Evolutionary conservation across 2,329 filamentous ascomycete genomes (phyloP).

Genomic region (Tolypocladium tundrense): DNA sequence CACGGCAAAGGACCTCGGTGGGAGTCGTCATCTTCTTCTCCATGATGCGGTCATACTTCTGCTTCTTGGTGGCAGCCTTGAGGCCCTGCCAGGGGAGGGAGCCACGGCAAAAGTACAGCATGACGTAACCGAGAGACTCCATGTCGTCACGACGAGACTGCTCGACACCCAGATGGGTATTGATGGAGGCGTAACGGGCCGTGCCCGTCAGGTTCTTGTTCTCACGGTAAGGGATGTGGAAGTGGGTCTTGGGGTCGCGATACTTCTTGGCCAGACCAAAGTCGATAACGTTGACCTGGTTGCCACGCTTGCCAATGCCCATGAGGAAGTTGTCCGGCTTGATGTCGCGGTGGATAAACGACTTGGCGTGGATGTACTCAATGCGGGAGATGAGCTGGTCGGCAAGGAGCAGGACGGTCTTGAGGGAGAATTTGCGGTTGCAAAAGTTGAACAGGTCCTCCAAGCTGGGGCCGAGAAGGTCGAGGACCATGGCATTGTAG

Average conservation of each 20-base stretch:
- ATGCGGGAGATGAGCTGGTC: conserved; percentile 98
- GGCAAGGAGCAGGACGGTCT: conserved; percentile 92
- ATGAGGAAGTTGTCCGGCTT: conserved; percentile 99
- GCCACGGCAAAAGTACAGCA: conserved; percentile 99
- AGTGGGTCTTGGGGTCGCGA: conserved; percentile 98
- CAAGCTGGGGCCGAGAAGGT: conserved; percentile 87
- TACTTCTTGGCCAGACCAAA: conserved; percentile 99
- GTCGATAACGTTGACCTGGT: conserved; percentile 99
- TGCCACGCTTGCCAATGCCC: conserved; percentile 97
- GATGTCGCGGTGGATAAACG: conserved; percentile 98
- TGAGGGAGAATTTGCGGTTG: conserved; percentile 98
- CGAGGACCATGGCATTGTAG: conserved; percentile 99
- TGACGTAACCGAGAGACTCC: conserved; percentile 97
- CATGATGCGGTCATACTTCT: conserved; percentile 99
- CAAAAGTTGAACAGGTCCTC: conserved; percentile 99
- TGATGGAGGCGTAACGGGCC: conserved; percentile 96
- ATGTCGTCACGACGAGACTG: conserved; percentile 99
- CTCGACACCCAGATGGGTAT: conserved; percentile 96
- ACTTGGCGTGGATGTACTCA: conserved; percentile 99
- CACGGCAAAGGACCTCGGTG: conserved; percentile 95
- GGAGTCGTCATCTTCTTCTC: conserved; percentile 99
- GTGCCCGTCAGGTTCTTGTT: conserved; percentile 99
- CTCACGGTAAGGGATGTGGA: conserved; percentile 99
- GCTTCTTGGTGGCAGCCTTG: conserved; percentile 98
- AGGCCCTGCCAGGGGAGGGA: conserved; percentile 98